Evolutionary conservation across 2,329 filamentous ascomycete species (phyloP).

Genomic region (Sporothrix mexicana): DNA sequence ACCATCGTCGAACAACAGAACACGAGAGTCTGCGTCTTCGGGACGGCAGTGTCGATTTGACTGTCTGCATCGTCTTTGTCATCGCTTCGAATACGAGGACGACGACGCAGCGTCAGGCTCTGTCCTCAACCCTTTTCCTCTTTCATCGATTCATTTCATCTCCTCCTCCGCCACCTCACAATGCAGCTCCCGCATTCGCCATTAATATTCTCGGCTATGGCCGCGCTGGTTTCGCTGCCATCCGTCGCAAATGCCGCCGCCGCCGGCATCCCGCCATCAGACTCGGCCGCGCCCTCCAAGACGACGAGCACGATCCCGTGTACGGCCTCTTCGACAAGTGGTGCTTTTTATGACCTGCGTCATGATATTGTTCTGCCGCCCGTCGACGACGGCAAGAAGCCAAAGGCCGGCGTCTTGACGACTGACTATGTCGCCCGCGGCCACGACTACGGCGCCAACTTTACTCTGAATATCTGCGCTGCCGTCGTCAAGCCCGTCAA

Average conservation of each 20-base stretch:
- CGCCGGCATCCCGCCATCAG: not conserved
- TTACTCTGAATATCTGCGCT: constrained; percentile 82
- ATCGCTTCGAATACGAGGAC: not conserved
- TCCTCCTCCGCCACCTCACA: not conserved
- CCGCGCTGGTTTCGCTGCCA: constrained; percentile 25
- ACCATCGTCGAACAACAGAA: not conserved
- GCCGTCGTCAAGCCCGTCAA: constrained; percentile 71
- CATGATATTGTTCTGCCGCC: constrained; percentile 57
- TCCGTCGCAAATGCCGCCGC: constrained; percentile 11
- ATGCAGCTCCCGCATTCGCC: constrained; percentile 32
- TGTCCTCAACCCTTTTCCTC: not conserved
- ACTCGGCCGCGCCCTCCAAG: constrained; percentile 31
- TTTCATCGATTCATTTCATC: not conserved
- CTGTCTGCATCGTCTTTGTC: not conserved
- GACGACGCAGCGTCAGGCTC: constrained; percentile 17
- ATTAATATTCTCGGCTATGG: constrained; percentile 30
- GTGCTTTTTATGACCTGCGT: constrained; percentile 65
- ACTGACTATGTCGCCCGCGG: constrained; percentile 69
- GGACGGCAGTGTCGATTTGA: not conserved
- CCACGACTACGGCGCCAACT: constrained; percentile 80
- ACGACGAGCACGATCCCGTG: constrained; percentile 56
- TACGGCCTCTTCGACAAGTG: constrained; percentile 61
- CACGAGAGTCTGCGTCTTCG: not conserved
- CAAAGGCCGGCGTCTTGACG: constrained; percentile 50
- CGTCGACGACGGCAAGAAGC: constrained; percentile 54